Evolutionary conservation across 441 rosid genomes (phyloP).

Genomic region (Capsella rubella): DNA sequence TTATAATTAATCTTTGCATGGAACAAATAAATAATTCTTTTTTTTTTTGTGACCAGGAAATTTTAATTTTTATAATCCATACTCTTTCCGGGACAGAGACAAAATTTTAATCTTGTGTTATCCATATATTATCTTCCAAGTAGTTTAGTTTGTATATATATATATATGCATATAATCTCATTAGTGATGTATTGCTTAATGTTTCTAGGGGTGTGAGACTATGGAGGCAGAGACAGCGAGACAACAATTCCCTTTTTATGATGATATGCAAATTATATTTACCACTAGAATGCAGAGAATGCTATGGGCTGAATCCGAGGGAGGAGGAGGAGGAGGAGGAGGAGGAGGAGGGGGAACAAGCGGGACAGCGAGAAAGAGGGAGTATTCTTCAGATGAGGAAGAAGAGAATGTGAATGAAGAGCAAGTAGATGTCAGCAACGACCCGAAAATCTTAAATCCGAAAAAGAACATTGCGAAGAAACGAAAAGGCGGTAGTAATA

Average conservation of each 20-base stretch:
- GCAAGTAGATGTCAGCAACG: slow-evolving; percentile 30
- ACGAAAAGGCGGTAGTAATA: slow-evolving; percentile 46
- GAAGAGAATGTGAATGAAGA: slow-evolving; percentile 78
- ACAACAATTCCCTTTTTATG: slow-evolving; percentile 87
- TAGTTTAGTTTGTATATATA: background rate
- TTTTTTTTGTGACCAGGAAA: background rate
- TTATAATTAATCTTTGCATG: slow-evolving; percentile 33
- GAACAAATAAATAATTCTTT: background rate
- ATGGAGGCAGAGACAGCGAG: slow-evolving; percentile 76
- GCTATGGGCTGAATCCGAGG: slow-evolving; percentile 79
- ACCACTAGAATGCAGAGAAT: slow-evolving; percentile 71
- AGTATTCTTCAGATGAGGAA: slow-evolving; percentile 75
- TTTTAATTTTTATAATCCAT: background rate
- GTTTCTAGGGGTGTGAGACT: slow-evolving; percentile 77
- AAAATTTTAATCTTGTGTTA: background rate
- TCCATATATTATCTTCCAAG: background rate
- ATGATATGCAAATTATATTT: slow-evolving; percentile 75
- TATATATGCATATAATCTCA: slow-evolving; percentile 11
- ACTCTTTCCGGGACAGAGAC: slow-evolving; percentile 2
- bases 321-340: slow-evolving; percentile 41
- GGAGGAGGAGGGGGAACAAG: slow-evolving; percentile 48
- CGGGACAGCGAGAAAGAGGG: slow-evolving; percentile 54
- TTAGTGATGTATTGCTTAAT: slow-evolving; percentile 12
- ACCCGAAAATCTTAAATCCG: slow-evolving; percentile 20
- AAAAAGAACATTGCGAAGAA: slow-evolving; percentile 58